Percentiles rank a stretch among this genome's conserved stretches.
These are phyloP conservation scores for Zhuliangozyma parablackwelliae DNA, from an alignment of 1,139 yeast species.

Conservation along the genomic window DNA sequence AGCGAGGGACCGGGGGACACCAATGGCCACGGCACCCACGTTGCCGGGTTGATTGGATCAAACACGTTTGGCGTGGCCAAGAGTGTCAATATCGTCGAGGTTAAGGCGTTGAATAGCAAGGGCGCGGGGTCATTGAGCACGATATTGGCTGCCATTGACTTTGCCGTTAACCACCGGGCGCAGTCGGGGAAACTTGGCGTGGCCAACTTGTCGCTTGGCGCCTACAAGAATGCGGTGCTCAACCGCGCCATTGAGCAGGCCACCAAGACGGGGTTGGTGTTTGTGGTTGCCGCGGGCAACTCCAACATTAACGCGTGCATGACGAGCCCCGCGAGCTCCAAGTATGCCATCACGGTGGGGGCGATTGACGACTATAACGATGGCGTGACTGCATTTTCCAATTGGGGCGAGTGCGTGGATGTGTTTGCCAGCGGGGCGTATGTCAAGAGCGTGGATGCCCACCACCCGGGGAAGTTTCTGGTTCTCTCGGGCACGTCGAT, in stretches of 20 bases:
- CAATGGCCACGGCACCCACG: conserved; percentile 84
- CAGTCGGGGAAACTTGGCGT: conserved; percentile 49
- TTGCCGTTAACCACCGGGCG: conserved; percentile 56
- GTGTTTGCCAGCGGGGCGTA: conserved; percentile 77
- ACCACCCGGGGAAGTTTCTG: conserved; percentile 24
- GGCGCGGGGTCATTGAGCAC: conserved; percentile 71
- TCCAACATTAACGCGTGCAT: conserved; percentile 71
- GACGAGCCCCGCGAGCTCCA: conserved; percentile 77
- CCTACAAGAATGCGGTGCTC: conserved; percentile 58
- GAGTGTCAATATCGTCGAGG: conserved; percentile 54
- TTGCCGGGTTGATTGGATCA: conserved; percentile 86
- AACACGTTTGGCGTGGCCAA: conserved; percentile 78
- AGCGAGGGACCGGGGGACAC: conserved; percentile 57
- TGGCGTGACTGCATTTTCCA: conserved; percentile 66
- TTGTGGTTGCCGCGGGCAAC: conserved; percentile 91
- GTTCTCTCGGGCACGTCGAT: conserved; percentile 79
- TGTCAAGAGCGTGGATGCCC: conserved; percentile 45
- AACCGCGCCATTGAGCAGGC: conserved; percentile 76
- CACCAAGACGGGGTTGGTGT: conserved; percentile 60
- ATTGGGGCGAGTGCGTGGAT: conserved; percentile 88
- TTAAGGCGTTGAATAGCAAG: conserved; percentile 57
- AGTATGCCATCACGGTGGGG: conserved; percentile 73
- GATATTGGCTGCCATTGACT: conserved; percentile 69
- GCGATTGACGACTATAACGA: conserved; percentile 77
- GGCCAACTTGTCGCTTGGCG: conserved; percentile 78